A percentile compares a stretch with the other conserved stretches of the same genome.
These are phyloP conservation scores for Neurospora sp. DNA, from an alignment of 495 filamentous ascomycete genomes.

Conservation along the genomic window DNA sequence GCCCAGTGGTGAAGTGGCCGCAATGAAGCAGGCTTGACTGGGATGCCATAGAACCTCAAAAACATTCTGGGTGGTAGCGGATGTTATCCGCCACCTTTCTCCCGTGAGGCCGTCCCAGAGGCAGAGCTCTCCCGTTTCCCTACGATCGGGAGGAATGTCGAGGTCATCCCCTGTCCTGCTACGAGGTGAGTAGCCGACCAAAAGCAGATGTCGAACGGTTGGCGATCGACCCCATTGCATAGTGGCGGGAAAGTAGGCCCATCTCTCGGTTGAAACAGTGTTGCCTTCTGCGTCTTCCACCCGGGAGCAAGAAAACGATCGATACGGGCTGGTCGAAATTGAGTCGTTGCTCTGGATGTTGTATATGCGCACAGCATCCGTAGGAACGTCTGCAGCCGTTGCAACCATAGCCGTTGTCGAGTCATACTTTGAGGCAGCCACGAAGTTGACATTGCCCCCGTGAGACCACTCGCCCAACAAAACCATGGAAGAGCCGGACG, in stretches of 20 bases:
- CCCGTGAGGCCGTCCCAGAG: conserved; percentile 55
- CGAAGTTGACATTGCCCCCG: conserved; percentile 58
- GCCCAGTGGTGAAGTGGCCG: conserved; percentile 47
- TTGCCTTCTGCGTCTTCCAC: conserved; percentile 34
- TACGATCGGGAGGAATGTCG: conserved; percentile 44
- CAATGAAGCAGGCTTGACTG: conserved; percentile 43
- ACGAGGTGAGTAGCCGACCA: conserved; percentile 67
- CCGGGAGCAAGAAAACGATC: conserved; percentile 36
- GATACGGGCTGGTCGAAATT: conserved; percentile 21
- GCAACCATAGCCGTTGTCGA: conserved; percentile 30
- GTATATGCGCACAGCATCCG: conserved; percentile 41
- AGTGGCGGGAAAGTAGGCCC: conserved; percentile 57
- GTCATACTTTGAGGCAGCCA: conserved; percentile 46
- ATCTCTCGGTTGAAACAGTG: conserved; percentile 34
- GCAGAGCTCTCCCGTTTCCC: conserved; percentile 56
- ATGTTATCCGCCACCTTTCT: conserved; percentile 34
- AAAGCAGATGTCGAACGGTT: conserved; percentile 46
- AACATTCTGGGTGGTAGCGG: conserved; percentile 54
- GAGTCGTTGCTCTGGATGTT: conserved; percentile 20
- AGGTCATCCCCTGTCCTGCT: conserved; percentile 39
- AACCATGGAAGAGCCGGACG: conserved; percentile 25
- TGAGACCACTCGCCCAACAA: conserved; percentile 49
- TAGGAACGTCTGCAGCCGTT: conserved; percentile 40
- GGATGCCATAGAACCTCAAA: conserved; percentile 80
- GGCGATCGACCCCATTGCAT: conserved; percentile 58